Evolutionary conservation across 2,329 filamentous ascomycete genomes (phyloP).

Genomic region (Venturia effusa): DNA sequence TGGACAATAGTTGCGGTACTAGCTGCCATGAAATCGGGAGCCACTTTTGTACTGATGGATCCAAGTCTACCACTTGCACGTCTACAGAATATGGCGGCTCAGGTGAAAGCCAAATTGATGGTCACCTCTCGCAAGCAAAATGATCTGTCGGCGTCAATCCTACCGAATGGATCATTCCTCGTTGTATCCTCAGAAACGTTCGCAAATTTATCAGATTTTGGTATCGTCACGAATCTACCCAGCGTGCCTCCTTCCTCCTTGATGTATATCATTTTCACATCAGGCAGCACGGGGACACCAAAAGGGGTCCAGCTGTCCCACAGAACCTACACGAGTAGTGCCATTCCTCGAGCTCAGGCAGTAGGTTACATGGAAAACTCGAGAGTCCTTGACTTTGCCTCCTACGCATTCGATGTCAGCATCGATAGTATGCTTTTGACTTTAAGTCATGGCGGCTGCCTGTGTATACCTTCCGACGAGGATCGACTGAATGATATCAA

Average conservation of each 20-base stretch:
- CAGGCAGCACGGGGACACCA: slow-evolving; percentile 68
- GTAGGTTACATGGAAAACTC: slow-evolving; percentile 32
- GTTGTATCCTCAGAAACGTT: neutral
- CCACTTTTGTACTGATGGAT: slow-evolving; percentile 19
- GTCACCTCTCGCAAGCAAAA: slow-evolving; percentile 12
- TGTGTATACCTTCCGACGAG: slow-evolving; percentile 46
- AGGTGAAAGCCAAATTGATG: slow-evolving; percentile 16
- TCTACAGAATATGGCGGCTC: slow-evolving; percentile 17
- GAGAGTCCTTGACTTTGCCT: slow-evolving; percentile 68
- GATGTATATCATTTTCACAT: slow-evolving; percentile 77
- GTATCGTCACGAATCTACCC: slow-evolving; percentile 6
- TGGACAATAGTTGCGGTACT: slow-evolving; percentile 13
- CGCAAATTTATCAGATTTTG: neutral
- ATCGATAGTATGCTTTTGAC: slow-evolving; percentile 14
- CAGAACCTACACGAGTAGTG: slow-evolving; percentile 62
- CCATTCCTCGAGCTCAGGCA: slow-evolving; percentile 22
- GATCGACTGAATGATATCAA: slow-evolving; percentile 43
- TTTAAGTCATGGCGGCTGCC: slow-evolving; percentile 37
- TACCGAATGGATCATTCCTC: neutral
- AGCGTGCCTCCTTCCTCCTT: slow-evolving; percentile 32
- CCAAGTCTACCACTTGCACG: slow-evolving; percentile 17
- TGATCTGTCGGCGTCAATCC: neutral
- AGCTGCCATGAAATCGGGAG: slow-evolving; percentile 15
- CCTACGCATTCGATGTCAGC: slow-evolving; percentile 72
- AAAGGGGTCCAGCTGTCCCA: slow-evolving; percentile 75